Evolutionary conservation across 768 basidiomycete genomes (phyloP).

Genomic region (Suillus clintonianus): DNA sequence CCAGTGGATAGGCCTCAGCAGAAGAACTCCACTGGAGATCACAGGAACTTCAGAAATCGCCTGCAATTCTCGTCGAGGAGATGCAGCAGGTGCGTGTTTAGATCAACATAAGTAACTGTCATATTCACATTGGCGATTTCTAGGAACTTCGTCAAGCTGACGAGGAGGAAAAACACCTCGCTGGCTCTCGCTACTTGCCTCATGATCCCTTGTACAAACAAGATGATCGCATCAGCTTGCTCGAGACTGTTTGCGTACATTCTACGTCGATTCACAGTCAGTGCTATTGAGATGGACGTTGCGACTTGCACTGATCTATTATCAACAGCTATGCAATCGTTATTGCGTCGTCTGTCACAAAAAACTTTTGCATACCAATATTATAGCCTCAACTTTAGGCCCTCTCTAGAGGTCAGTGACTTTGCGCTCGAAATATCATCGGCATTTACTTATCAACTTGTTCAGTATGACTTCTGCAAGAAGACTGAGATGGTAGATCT

Average conservation of each 20-base stretch:
- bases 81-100: conserved; percentile 33
- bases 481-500: conserved; percentile 69
- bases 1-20: conserved; percentile 76
- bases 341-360: conserved; percentile 80
- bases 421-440: not conserved
- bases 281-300: conserved; percentile 12
- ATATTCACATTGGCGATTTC: not conserved
- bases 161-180: conserved; percentile 40
- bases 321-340: conserved; percentile 58
- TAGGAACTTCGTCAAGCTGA: conserved; percentile 39
- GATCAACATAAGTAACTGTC: not conserved
- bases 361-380: conserved; percentile 67
- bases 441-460: not conserved
- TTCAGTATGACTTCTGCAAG: conserved; percentile 67
- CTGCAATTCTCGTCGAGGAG: conserved; percentile 39
- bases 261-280: conserved; percentile 60
- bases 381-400: conserved; percentile 62
- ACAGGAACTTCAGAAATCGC: conserved; percentile 44
- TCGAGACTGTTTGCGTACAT: conserved; percentile 64
- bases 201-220: conserved; percentile 49
- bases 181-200: conserved; percentile 48
- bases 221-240: conserved; percentile 51
- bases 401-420: conserved; percentile 60
- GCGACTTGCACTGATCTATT: not conserved
- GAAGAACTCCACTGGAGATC: conserved; percentile 51